Evolutionary conservation across 169 alveolate genomes (phyloP).

Genomic region (Perkinsus chesapeaki): DNA sequence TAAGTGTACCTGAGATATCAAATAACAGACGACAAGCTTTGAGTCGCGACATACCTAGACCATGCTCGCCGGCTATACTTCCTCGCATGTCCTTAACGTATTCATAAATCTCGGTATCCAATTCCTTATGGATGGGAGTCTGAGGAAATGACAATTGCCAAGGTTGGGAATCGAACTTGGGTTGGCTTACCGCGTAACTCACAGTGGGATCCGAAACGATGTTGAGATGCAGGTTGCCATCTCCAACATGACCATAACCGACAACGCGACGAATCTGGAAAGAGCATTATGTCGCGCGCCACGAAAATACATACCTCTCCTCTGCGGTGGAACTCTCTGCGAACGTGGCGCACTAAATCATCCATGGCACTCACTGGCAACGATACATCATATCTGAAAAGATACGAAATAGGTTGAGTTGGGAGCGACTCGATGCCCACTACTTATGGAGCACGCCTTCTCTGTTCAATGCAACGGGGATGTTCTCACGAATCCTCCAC

Average conservation of each 20-base stretch:
- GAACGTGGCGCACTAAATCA: not conserved
- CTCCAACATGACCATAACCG: slow-evolving; percentile 72
- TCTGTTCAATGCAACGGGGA: slow-evolving; percentile 16
- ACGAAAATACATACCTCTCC: not conserved
- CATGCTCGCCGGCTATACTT: slow-evolving; percentile 68
- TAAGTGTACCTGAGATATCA: not conserved
- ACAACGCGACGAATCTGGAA: not conserved
- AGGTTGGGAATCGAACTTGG: not conserved
- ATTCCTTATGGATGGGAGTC: not conserved
- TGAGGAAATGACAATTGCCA: not conserved
- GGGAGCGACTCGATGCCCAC: not conserved
- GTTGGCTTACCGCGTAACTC: not conserved
- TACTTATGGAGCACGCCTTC: not conserved
- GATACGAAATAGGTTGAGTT: not conserved
- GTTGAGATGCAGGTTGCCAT: slow-evolving; percentile 66
- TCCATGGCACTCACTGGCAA: not conserved
- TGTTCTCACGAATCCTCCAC: slow-evolving; percentile 8
- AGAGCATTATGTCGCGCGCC: not conserved
- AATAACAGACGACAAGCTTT: not conserved
- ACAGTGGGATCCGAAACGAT: slow-evolving; percentile 15
- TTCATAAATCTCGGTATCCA: not conserved
- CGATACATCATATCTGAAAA: not conserved
- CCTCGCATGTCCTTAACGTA: slow-evolving; percentile 37
- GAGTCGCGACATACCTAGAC: slow-evolving; percentile 40
- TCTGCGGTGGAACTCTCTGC: not conserved